These are phyloP conservation scores for Gnaphalium uliginosum DNA, from an alignment of 129 eudicot species.

Conservation along the genomic window DNA sequence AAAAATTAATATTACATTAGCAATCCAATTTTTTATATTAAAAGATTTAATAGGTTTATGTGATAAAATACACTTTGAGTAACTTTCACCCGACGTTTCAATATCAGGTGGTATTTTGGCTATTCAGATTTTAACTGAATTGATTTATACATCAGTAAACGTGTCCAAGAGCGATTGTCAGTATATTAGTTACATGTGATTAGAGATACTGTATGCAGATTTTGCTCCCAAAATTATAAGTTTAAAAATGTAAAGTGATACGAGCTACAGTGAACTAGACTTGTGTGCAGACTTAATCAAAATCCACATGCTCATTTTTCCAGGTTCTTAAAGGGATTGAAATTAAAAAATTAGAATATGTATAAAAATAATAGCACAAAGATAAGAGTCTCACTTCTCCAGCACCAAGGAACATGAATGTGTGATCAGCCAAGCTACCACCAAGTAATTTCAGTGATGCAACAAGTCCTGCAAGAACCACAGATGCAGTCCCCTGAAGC, in stretches of 20 bases:
- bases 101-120: background rate
- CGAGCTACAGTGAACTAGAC: no score
- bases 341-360: background rate
- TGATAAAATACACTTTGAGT: background rate
- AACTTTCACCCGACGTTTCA: background rate
- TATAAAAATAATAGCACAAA: background rate
- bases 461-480: conserved; percentile 87
- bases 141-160: no score
- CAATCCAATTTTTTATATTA: background rate
- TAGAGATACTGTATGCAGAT: background rate
- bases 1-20: background rate
- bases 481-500: conserved; percentile 83
- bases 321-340: background rate
- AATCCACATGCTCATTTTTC: conserved; percentile 19
- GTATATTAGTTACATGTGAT: background rate
- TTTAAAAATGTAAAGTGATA: background rate
- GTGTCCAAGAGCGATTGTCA: no score
- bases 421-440: conserved; percentile 82
- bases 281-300: background rate
- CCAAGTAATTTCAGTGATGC: conserved; percentile 84
- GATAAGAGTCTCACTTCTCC: conserved; percentile 63
- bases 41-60: background rate
- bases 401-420: conserved; percentile 90
- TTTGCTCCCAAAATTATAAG: background rate
- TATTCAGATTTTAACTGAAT: no score